These are phyloP conservation scores for Penicillium dipodomyicola DNA, from an alignment of 495 filamentous ascomycete genomes.

Conservation along the genomic window DNA sequence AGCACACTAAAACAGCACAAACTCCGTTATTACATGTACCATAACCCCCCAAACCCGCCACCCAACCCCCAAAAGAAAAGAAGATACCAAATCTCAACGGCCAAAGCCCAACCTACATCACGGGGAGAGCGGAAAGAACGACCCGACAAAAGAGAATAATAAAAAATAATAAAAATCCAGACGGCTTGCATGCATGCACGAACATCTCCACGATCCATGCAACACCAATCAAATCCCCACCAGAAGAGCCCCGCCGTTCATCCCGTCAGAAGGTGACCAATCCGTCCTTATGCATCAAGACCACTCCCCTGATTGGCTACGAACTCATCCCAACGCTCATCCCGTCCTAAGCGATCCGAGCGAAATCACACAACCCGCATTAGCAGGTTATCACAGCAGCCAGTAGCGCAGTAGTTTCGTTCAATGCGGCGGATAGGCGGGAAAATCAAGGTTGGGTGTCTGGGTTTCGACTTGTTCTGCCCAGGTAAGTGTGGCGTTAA, in stretches of 20 bases:
- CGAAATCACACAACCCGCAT: background rate
- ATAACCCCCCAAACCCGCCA: background rate
- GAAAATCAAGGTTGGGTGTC: background rate
- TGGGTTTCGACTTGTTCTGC: too few relatives aligned
- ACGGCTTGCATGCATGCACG: constrained; percentile 15
- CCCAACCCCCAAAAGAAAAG: background rate
- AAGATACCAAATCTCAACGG: background rate
- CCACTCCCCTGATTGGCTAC: constrained; percentile 17
- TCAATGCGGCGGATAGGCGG: background rate
- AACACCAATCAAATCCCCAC: constrained; percentile 1
- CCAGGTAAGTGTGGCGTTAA: too few relatives aligned
- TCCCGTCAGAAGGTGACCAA: constrained; percentile 26
- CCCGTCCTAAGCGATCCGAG: background rate
- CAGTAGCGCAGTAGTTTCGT: background rate
- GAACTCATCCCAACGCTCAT: constrained; percentile 1
- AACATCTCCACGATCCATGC: constrained; percentile 20
- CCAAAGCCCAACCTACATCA: constrained; percentile 3
- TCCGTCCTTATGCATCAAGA: constrained; percentile 13
- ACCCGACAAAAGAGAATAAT: background rate
- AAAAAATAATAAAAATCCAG: background rate
- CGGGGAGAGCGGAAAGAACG: background rate
- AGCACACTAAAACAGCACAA: background rate
- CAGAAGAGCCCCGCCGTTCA: constrained; percentile 29
- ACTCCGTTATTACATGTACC: background rate
- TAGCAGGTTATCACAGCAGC: background rate